Base-by-base conservation (phyloP, 257 asterid species). In the Handroanthus guayacan region DNA sequence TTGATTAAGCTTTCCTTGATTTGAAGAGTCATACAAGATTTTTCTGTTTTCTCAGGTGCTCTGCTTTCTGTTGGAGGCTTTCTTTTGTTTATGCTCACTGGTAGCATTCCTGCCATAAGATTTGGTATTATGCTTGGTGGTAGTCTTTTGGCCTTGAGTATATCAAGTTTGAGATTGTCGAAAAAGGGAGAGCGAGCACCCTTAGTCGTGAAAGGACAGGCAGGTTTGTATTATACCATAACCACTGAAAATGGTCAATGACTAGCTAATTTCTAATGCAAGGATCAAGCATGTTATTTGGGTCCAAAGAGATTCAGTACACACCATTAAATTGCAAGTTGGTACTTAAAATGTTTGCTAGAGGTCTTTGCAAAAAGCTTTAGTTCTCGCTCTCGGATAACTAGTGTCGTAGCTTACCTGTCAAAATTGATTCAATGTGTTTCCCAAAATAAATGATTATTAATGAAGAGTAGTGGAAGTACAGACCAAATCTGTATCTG, bases 51-150 rank as follows among this genome's bases (percentile, higher is more conserved):
- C 71, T 80, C 75, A 94, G 97, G 98, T 75, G 87, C 89, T 54
- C 69, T 89, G 78, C 98, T 94, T 77, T 85, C 92, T 55, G 72
- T 60, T 68, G 91, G 92, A 62, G 98, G 98, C 72, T 88, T 94
- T 83, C 84, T 91, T 72, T 81, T 88, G 65, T 94, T 94, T 82
- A 93, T 93, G 98, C 67, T 91, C 54, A 86, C 89, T 39, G 98
- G 97, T 60, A 93, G 92, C 71, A 69, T 87, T 69, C 81, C 94
- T 78, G 95, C 96, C 71, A 83, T 91, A 75, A 87, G 98, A 76
- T 94, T 94, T 67, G 97, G 97, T 57, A 84, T 91, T 78, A 80
- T 91, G 76, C 97, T 91, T 73, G 98, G 98, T 36, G 94, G 97
- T 36, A 34, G 89, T 50, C 93, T 94, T 78, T 85, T 94, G 87